These are phyloP conservation scores for Nicotiana paniculata DNA, from an alignment of 257 asterid species.

Conservation along the genomic window DNA sequence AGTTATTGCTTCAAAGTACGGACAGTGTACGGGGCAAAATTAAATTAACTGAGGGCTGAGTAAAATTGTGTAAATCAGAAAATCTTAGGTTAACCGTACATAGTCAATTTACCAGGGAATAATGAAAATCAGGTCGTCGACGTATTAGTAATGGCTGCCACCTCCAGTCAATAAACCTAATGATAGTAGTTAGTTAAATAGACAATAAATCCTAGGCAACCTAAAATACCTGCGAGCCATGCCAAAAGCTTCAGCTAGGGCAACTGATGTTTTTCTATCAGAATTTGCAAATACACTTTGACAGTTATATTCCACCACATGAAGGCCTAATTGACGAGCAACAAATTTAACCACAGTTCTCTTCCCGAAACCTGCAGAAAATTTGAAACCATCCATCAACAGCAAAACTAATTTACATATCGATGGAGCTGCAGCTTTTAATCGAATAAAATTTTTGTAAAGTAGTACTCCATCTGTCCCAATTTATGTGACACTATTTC, in stretches of 20 bases:
- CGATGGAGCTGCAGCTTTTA: not conserved
- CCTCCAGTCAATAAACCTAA: conserved; percentile 13
- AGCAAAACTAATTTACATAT: not conserved
- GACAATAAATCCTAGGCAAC: not conserved
- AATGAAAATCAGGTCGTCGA: not conserved
- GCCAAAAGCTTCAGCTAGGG: conserved; percentile 80
- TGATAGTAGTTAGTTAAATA: not conserved
- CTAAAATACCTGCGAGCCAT: conserved; percentile 67
- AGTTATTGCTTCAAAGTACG: not conserved
- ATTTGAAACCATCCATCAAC: conserved; percentile 19
- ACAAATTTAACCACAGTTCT: conserved; percentile 75
- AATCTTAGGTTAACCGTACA: not conserved
- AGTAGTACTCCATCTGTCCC: no score
- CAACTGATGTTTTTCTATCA: conserved; percentile 73
- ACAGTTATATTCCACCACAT: conserved; percentile 86
- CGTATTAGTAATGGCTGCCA: not conserved
- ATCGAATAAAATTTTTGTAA: no score
- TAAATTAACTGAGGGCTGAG: not conserved
- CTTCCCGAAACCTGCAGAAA: conserved; percentile 77
- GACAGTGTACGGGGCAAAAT: not conserved
- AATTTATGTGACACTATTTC: no score
- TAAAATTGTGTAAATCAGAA: not conserved
- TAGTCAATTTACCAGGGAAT: not conserved
- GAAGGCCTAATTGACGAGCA: conserved; percentile 84
- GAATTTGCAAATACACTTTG: conserved; percentile 70